Evolutionary conservation across 1,139 yeast genomes (phyloP).

Genomic region (Lodderomyces orthopsilosis): DNA sequence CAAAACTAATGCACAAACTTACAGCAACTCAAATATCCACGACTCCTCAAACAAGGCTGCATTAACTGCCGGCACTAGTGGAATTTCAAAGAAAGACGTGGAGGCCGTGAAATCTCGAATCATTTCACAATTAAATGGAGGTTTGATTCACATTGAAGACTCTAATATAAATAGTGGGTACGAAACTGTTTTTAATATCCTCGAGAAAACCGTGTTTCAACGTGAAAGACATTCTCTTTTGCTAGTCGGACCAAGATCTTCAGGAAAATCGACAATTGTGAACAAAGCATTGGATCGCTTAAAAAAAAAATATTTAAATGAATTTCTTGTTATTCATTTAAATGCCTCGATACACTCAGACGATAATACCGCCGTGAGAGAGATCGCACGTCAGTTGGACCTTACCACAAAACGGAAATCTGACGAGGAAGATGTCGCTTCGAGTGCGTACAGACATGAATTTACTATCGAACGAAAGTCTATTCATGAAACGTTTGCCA

Average conservation of each 20-base stretch:
- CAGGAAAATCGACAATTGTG: conserved; percentile 71
- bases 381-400: conserved; percentile 82
- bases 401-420: conserved; percentile 24
- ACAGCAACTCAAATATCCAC: background rate
- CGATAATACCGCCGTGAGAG: conserved; percentile 77
- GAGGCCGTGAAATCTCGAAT: conserved; percentile 17
- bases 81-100: conserved; percentile 15
- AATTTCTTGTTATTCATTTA: conserved; percentile 60
- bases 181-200: conserved; percentile 50
- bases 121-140: conserved; percentile 22
- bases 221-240: conserved; percentile 81
- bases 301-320: conserved; percentile 31
- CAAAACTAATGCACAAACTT: background rate
- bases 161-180: conserved; percentile 31
- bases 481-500: conserved; percentile 39
- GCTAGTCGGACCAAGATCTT: conserved; percentile 74
- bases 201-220: conserved; percentile 64
- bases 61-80: background rate
- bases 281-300: conserved; percentile 56
- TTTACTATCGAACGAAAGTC: conserved; percentile 45
- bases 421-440: conserved; percentile 11
- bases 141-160: conserved; percentile 18
- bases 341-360: conserved; percentile 74
- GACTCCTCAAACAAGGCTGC: background rate
- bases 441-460: conserved; percentile 17